Evolutionary conservation across 208 protist species (phyloP).

Genomic region (Acanthamoeba castellanii): DNA sequence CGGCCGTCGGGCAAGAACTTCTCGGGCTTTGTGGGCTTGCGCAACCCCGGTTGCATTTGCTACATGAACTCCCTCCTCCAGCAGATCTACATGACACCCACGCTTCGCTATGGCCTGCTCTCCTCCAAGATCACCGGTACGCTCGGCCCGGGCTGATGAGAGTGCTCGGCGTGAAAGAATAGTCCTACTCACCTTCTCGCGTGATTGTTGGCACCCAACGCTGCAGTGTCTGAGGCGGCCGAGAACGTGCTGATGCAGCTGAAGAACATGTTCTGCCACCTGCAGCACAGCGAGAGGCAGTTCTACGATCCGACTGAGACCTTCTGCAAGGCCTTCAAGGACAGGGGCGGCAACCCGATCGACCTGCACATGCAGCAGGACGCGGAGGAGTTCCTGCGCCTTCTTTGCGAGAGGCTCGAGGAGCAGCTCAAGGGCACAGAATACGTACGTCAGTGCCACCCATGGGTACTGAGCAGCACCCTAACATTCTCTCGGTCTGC

Average conservation of each 20-base stretch:
- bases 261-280: slow-evolving; percentile 69
- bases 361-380: slow-evolving; percentile 68
- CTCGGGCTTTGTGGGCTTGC: slow-evolving; percentile 67
- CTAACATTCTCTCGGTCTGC: not conserved
- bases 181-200: not conserved
- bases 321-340: slow-evolving; percentile 68
- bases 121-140: not conserved
- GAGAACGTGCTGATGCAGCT: slow-evolving; percentile 61
- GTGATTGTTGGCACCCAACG: not conserved
- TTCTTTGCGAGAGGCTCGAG: slow-evolving; percentile 52
- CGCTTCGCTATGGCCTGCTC: slow-evolving; percentile 54
- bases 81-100: slow-evolving; percentile 77
- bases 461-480: not conserved
- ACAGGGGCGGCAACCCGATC: slow-evolving; percentile 39
- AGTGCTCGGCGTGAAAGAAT: not conserved
- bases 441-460: slow-evolving; percentile 27
- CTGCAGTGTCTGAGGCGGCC: not conserved
- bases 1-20: slow-evolving; percentile 42
- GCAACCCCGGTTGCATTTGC: slow-evolving; percentile 70
- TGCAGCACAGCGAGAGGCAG: slow-evolving; percentile 67
- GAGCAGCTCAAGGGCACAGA: slow-evolving; percentile 34
- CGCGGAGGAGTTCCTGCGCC: slow-evolving; percentile 63
- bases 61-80: slow-evolving; percentile 76
- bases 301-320: slow-evolving; percentile 59
- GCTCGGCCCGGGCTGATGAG: not conserved